phyloP scores from a whole-genome alignment of 148 eudicot genomes.

The Hydrangea macrophylla region DNA sequence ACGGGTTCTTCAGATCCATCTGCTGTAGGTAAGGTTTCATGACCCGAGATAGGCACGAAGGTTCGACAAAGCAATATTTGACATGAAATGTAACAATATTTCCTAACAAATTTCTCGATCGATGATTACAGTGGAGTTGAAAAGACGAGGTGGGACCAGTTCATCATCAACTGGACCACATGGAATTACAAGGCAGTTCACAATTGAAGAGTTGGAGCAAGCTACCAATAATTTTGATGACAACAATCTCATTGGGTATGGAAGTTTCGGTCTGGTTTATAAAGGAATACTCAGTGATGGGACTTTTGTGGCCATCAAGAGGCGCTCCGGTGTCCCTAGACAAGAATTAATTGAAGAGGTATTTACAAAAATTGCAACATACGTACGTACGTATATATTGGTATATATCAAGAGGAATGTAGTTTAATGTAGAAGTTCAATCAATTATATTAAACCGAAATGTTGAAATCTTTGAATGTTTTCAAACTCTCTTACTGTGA shows the following conservation, averaged over 20 bases:
- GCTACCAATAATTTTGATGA: constrained; percentile 37
- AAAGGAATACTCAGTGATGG: constrained; percentile 49
- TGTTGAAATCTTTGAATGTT: neutral
- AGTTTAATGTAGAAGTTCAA: neutral
- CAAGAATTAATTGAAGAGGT: constrained; percentile 42
- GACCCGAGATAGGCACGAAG: neutral
- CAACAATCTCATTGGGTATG: constrained; percentile 39
- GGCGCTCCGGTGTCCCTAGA: constrained; percentile 27
- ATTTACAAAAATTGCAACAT: neutral
- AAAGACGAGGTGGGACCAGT: constrained; percentile 20
- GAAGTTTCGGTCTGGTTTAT: constrained; percentile 44
- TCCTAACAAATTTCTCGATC: constrained; percentile 4
- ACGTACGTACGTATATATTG: neutral
- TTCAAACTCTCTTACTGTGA: too few relatives aligned
- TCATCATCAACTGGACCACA: constrained; percentile 21
- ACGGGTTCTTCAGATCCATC: constrained; percentile 51
- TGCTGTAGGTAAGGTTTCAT: constrained; percentile 32
- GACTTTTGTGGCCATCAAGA: constrained; percentile 44
- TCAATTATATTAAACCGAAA: neutral
- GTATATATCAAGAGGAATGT: neutral
- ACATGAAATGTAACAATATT: neutral
- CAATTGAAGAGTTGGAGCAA: constrained; percentile 40
- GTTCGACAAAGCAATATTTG: neutral
- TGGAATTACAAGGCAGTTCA: constrained; percentile 31
- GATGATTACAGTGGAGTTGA: constrained; percentile 33